Conservation (phyloP, 257 asterid species). For the Dorcoceras hygrometricum region DNA sequence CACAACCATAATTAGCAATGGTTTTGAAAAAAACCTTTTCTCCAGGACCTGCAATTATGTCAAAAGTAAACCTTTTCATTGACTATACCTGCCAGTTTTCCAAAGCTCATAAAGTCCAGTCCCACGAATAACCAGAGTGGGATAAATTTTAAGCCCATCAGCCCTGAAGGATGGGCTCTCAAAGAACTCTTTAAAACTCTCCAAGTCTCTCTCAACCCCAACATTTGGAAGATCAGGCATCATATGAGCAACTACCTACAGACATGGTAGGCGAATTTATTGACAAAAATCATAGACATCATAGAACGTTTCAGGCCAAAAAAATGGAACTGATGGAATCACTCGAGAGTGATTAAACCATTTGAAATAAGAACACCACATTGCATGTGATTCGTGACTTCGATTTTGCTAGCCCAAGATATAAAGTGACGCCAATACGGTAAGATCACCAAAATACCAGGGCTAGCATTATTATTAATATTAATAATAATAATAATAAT, state of each 20-base stretch:
- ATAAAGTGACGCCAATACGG: background rate
- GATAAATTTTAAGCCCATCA: slow-evolving; percentile 96
- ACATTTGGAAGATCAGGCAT: slow-evolving; percentile 99
- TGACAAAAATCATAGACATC: slow-evolving; percentile 10
- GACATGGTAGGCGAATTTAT: slow-evolving; percentile 14
- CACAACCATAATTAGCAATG: slow-evolving; percentile 10
- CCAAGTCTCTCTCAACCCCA: slow-evolving; percentile 96
- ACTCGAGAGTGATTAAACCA: background rate
- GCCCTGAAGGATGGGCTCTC: slow-evolving; percentile 94
- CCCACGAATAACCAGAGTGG: slow-evolving; percentile 97
- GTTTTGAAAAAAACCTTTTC: slow-evolving; percentile 6
- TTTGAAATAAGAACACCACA: background rate
- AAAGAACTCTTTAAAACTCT: slow-evolving; percentile 96
- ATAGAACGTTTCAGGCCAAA: background rate
- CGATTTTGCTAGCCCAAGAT: background rate
- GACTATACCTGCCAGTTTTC: slow-evolving; percentile 89
- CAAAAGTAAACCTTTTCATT: slow-evolving; percentile 1
- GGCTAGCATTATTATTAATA: too few relatives aligned
- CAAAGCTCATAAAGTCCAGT: slow-evolving; percentile 98
- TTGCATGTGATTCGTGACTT: background rate
- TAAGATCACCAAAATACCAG: background rate
- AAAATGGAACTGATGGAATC: background rate
- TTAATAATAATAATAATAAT: too few relatives aligned
- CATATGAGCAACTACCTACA: slow-evolving; percentile 98
- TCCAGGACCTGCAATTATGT: slow-evolving; percentile 18